Evolutionary conservation across 2,329 filamentous ascomycete genomes (phyloP).

Genomic region (Claviceps digitariae): DNA sequence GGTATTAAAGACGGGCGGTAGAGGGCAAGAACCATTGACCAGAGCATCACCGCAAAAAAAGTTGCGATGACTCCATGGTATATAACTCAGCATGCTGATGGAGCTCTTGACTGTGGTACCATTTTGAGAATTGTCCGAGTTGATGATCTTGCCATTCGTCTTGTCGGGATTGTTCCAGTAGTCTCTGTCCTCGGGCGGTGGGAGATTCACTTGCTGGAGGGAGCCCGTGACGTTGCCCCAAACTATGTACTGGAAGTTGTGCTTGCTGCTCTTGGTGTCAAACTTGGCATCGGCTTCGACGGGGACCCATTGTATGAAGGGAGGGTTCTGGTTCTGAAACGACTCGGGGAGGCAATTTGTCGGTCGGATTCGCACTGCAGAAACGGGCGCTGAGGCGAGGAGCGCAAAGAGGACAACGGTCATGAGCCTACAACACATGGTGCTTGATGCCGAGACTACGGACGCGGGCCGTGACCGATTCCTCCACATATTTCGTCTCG

Average conservation of each 20-base stretch:
- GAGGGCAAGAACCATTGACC: conserved; percentile 55
- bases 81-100: conserved; percentile 65
- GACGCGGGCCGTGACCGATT: background rate
- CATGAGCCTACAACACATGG: conserved; percentile 12
- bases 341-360: conserved; percentile 66
- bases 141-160: conserved; percentile 63
- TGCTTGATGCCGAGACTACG: background rate
- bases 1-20: conserved; percentile 55
- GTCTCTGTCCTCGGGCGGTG: conserved; percentile 40
- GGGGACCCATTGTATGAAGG: conserved; percentile 67
- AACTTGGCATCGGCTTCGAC: conserved; percentile 62
- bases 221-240: conserved; percentile 87
- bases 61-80: conserved; percentile 42
- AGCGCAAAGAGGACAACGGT: conserved; percentile 24
- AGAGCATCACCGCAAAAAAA: conserved; percentile 54
- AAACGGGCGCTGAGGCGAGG: conserved; percentile 27
- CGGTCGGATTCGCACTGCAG: conserved; percentile 60
- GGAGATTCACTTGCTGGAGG: conserved; percentile 41
- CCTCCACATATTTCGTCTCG: background rate
- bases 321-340: conserved; percentile 41
- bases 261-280: conserved; percentile 42
- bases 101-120: conserved; percentile 61
- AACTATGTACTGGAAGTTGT: conserved; percentile 62
- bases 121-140: conserved; percentile 44
- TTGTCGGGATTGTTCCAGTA: conserved; percentile 48